Evolutionary conservation across 371 early-diverging fungal species (phyloP).

Genomic region (Fennellomyces sp.): DNA sequence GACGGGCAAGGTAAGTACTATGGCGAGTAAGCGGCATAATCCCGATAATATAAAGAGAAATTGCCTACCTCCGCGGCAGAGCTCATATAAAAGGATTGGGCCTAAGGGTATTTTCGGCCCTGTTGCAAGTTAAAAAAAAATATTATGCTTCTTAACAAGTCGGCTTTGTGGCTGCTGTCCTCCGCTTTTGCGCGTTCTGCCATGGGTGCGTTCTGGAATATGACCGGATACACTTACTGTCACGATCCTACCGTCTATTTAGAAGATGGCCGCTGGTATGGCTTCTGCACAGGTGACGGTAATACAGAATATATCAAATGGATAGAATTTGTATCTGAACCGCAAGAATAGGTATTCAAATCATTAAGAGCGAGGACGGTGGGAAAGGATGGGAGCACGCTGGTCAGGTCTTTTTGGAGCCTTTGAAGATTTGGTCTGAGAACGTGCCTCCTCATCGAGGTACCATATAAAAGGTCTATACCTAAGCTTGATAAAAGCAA

Average conservation of each 20-base stretch:
- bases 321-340: too few species aligned
- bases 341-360: constrained; percentile 11
- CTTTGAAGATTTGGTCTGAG: not conserved
- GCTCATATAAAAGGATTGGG: not conserved
- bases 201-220: constrained; percentile 5
- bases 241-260: constrained; percentile 12
- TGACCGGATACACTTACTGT: constrained; percentile 10
- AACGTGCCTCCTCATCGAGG: not conserved
- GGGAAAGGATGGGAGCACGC: constrained; percentile 8
- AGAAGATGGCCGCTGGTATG: constrained; percentile 11
- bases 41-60: not conserved
- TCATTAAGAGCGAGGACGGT: not conserved
- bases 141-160: not conserved
- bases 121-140: not conserved
- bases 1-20: not conserved
- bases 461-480: too few species aligned
- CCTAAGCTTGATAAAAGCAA: too few species aligned
- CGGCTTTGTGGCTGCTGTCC: not conserved
- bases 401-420: constrained; percentile 6
- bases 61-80: not conserved
- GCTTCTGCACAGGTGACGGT: constrained; percentile 4
- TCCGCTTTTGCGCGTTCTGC: not conserved
- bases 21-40: not conserved
- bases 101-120: not conserved
- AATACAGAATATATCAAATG: not conserved